phyloP scores from a whole-genome alignment of 2,329 filamentous ascomycete species.

The Claviceps purpurea region DNA sequence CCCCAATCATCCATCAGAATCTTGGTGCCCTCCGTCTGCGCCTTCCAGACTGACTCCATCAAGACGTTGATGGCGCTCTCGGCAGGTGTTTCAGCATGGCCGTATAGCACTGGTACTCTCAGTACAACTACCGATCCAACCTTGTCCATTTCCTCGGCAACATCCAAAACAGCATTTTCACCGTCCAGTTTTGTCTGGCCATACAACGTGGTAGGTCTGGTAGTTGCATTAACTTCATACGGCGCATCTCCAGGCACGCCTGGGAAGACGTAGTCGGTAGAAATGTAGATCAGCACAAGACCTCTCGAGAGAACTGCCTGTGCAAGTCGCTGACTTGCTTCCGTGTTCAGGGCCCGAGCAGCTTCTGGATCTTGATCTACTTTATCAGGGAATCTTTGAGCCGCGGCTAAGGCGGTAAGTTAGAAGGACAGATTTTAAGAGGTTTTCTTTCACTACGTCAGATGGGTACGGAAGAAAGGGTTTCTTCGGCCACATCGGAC shows the following conservation, averaged over 20 bases:
- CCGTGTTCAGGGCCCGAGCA: conserved; percentile 61
- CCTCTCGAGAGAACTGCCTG: conserved; percentile 46
- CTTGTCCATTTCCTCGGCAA: conserved; percentile 34
- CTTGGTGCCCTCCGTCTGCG: conserved; percentile 46
- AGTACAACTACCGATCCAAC: conserved; percentile 52
- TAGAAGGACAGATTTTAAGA: not conserved
- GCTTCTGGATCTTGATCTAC: conserved; percentile 68
- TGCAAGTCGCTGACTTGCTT: conserved; percentile 55
- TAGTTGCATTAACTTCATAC: conserved; percentile 51
- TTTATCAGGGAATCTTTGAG: conserved; percentile 77
- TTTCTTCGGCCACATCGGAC: too few relatives aligned
- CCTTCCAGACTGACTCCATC: conserved; percentile 62
- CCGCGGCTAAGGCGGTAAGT: conserved; percentile 46
- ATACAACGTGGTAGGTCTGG: conserved; percentile 65
- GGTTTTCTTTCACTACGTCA: not conserved
- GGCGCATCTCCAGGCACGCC: conserved; percentile 68
- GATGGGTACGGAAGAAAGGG: too few relatives aligned
- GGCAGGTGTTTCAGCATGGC: conserved; percentile 51
- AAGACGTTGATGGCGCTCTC: conserved; percentile 79
- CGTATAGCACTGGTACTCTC: conserved; percentile 75
- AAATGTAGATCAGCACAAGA: conserved; percentile 62
- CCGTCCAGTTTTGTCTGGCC: conserved; percentile 49
- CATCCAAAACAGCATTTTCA: conserved; percentile 51
- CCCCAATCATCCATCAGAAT: conserved; percentile 81
- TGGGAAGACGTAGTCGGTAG: conserved; percentile 70